Evolutionary conservation across 768 basidiomycete genomes (phyloP), one percentile per base, ranked within the genome.

Genomic region (Rhodotorula taiwanensis): DNA sequence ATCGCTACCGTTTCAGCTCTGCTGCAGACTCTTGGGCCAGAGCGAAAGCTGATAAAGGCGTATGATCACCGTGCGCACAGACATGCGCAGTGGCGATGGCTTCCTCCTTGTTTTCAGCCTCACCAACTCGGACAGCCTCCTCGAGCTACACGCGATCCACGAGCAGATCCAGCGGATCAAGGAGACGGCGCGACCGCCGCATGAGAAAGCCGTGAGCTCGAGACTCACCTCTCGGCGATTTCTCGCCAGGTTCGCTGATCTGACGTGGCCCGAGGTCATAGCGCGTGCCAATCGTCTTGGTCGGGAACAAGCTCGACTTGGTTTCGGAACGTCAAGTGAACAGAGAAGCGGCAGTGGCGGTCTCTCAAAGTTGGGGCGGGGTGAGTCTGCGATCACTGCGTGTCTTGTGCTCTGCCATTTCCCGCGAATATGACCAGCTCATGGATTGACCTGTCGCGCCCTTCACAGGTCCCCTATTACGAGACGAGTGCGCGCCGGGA

Each of bases 271-370:
- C 0, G n/a, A 23, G 58, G 45, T 28, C 41, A 7, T 58, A 47
- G 15, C 53, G 49, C 18, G 62, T 69, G 2, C 73, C 73, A 6
- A 43, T 74, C 25, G 70, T 72, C 21, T 55, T 74, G 16, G 69
- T 72, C 33, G 73, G 73, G 28, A 71, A 71, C 55, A 74, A 74
- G 56, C 67, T 71, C 59, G 73, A 74, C 58, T 59, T 74, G 6
- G 27, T 50, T 3, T n/a, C 33, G 23, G 70, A 74, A 33, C 65
- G 73, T 7, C 66, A 70, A 50, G 73, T 74, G 15, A 54, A 59
- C 13, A 55, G 70, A 28, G 70, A 72, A 15, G 64, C 62, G 2
- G 72, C 67, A 16, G 59, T 72, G 45, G 27, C 56, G 18, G 52
- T 74, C 21, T 64, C 60, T 6, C 25, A 54, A 41, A 31, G 58